These are phyloP conservation scores for Elaeis oleifera DNA, from an alignment of 202 grass and related monocot species.

Conservation along the genomic window DNA sequence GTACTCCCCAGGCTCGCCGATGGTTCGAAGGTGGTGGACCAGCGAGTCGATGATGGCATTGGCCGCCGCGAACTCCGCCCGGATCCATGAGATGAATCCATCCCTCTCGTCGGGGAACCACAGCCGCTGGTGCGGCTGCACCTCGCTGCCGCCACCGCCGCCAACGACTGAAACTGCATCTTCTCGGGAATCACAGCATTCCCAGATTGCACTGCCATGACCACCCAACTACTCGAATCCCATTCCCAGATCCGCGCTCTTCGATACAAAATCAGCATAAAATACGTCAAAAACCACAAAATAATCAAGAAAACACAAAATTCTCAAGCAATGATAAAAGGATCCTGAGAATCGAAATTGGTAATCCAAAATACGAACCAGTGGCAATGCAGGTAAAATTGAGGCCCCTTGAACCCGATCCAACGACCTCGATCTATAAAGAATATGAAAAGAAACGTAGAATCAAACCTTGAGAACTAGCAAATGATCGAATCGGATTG, in stretches of 20 bases:
- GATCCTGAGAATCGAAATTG: too few species aligned
- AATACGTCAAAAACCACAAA: background rate
- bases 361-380: too few species aligned
- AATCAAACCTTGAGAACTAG: too few species aligned
- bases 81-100: conserved; percentile 8
- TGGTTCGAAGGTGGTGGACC: background rate
- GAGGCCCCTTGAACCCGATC: too few species aligned
- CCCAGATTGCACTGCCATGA: too few species aligned
- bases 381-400: too few species aligned
- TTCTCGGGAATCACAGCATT: too few species aligned
- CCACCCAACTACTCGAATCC: too few species aligned
- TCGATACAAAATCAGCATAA: background rate
- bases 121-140: background rate
- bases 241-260: conserved; percentile 3
- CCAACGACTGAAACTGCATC: background rate
- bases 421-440: background rate
- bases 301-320: too few species aligned
- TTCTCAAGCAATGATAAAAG: too few species aligned
- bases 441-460: too few species aligned
- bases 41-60: conserved; percentile 10
- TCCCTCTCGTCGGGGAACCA: conserved; percentile 2
- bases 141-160: background rate
- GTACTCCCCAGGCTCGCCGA: conserved; percentile 7
- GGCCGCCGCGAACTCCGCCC: conserved; percentile 8
- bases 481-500: too few species aligned